Evolutionary conservation across 257 asterid species (phyloP).

Genomic region (Leonotis leonurus): DNA sequence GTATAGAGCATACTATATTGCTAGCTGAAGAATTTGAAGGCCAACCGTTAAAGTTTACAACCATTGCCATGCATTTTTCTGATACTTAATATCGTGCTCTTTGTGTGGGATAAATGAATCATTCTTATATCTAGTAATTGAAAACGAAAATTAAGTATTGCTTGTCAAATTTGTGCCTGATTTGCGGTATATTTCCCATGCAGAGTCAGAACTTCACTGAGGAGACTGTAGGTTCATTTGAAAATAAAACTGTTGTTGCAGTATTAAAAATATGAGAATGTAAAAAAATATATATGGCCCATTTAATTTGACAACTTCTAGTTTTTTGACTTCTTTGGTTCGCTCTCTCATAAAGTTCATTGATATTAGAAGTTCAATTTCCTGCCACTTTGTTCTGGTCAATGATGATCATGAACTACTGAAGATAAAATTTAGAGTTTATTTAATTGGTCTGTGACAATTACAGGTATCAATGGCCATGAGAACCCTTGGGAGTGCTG

Average conservation of each 20-base stretch:
- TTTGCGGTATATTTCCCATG: background rate
- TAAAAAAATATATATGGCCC: background rate
- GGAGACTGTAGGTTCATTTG: background rate
- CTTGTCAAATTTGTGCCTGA: background rate
- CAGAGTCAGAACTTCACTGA: background rate
- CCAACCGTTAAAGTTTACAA: background rate
- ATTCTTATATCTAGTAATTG: background rate
- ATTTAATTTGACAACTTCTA: background rate
- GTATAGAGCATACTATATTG: background rate
- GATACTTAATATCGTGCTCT: background rate
- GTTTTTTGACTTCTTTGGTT: background rate
- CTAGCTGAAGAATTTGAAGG: background rate
- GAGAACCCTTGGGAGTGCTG: slow-evolving; percentile 81
- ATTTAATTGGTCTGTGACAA: slow-evolving; percentile 3
- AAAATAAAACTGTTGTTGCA: background rate
- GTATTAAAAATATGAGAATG: background rate
- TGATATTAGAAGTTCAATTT: background rate
- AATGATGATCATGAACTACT: background rate
- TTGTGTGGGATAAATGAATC: background rate
- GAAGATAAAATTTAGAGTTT: slow-evolving; percentile 6
- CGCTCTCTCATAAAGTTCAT: slow-evolving; percentile 3
- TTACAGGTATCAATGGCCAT: slow-evolving; percentile 85
- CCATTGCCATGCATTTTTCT: background rate
- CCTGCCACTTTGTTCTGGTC: background rate
- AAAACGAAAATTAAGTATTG: background rate